Base-by-base conservation (phyloP, 2,329 filamentous ascomycete genomes). In the Aspergillus sp. region DNA sequence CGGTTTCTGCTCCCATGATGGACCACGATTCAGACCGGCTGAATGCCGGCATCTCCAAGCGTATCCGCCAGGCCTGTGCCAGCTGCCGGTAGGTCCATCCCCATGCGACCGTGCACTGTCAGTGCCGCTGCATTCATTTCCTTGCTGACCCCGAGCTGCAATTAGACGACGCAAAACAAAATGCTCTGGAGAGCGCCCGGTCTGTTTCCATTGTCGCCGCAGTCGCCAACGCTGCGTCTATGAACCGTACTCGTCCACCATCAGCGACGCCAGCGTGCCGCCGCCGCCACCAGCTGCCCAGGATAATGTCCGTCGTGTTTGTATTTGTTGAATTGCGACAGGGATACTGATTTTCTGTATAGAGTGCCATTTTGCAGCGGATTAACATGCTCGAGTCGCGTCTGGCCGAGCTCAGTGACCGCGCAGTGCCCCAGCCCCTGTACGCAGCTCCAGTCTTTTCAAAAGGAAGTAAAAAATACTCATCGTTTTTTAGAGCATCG, bases 41-140 rank as follows among this genome's bases (percentile, higher is more conserved):
- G 11, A 53, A 56, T 26, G 44, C 36, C 11, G 53, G 53, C 11
- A 53, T 43, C 11, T 57, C 62, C 42, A 68, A 66, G 61, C 66
- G 68, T n/a, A 68, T 68, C 22, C 65, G 68, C 22, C 68, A 68
- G 47, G 68, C 68, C 6, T 70, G 68, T 45, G 64, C 64, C 13
- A 68, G 64, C 39, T 70, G 68, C 60, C 61, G 67, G 67, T 70
- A 60, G 7, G 60, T 58, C n/a, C 26, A 2, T 1, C 22, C 12
- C 8, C 22, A 48, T 41, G 8, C 32, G 17, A n/a, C 41, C 18
- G 12, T 41, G 6, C 17, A 12, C 9, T 30, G 26, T 4, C 26
- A 1, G 9, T 13, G 20, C 11, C 3, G 22, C 6, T 5, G 11
- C 11, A n/a, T 12, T 3, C 11, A 24, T 48, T 39, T 32, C 2